These are phyloP conservation scores for Solanum ossicruentum DNA, from an alignment of 257 asterid genomes.

Conservation along the genomic window DNA sequence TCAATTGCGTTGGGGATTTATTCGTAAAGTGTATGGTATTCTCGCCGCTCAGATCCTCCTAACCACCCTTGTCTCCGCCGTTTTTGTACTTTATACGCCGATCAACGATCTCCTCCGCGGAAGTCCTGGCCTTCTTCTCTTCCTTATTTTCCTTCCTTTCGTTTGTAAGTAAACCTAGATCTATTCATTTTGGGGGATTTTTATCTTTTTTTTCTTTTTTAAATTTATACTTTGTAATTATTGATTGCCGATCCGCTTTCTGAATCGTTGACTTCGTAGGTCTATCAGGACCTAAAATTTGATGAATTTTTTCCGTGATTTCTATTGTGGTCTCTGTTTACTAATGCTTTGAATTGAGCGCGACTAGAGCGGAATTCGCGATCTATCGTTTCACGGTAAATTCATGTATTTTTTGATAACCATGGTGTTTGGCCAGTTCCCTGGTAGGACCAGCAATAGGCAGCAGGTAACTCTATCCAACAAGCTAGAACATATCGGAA, in stretches of 20 bases:
- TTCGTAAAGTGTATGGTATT: conserved; percentile 89
- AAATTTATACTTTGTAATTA: background rate
- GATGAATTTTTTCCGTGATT: background rate
- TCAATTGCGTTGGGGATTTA: conserved; percentile 95
- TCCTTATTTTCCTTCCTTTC: conserved; percentile 80
- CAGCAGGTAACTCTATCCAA: no score
- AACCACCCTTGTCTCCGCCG: conserved; percentile 53
- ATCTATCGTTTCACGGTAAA: background rate
- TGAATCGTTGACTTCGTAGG: background rate
- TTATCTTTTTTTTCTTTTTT: no score
- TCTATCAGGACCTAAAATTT: background rate
- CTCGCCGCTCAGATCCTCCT: conserved; percentile 77
- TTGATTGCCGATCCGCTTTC: background rate
- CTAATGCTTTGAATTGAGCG: background rate
- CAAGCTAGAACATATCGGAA: no score
- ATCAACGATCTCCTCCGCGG: conserved; percentile 70
- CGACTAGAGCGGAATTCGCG: background rate
- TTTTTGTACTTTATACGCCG: conserved; percentile 64
- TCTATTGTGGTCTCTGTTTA: background rate
- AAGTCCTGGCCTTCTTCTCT: conserved; percentile 51
- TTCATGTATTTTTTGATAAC: no score
- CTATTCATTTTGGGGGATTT: background rate
- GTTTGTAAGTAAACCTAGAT: conserved; percentile 36
- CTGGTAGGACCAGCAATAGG: no score
- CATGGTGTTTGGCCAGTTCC: no score